Evolutionary conservation across 148 eudicot species (phyloP).

Genomic region (Rhododendron kiyosumense): DNA sequence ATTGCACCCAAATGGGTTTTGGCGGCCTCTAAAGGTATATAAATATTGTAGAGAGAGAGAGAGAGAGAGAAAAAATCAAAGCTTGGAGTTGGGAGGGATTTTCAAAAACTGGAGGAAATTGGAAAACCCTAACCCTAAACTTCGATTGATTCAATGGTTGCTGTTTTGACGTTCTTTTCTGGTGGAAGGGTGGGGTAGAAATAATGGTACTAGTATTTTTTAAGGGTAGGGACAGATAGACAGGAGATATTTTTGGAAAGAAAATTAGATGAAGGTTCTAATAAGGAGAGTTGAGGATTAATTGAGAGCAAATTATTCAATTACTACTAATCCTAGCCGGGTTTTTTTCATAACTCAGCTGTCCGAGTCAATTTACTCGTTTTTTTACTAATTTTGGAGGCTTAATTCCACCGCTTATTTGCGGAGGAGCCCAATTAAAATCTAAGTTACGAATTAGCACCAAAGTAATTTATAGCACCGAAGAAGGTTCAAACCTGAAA

Average conservation of each 20-base stretch:
- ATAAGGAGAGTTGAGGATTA: not conserved
- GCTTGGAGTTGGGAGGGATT: not conserved
- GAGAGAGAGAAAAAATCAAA: not conserved
- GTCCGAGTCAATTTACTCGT: too few species aligned
- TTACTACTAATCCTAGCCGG: not conserved
- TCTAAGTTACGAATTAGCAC: not conserved
- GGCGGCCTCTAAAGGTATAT: not conserved
- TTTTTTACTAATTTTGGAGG: not conserved
- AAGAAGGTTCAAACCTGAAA: too few species aligned
- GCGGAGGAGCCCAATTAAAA: not conserved
- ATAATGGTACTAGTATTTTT: not conserved
- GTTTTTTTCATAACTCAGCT: too few species aligned
- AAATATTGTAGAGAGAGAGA: not conserved
- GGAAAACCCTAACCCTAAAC: not conserved
- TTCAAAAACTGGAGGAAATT: not conserved
- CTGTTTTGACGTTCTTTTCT: not conserved
- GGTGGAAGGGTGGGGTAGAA: not conserved
- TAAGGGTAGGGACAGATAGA: not conserved
- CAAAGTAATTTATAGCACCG: too few species aligned
- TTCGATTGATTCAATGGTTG: not conserved
- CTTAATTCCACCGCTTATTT: accelerated
- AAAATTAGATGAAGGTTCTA: not conserved
- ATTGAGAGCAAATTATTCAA: not conserved
- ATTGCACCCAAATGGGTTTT: constrained; percentile 1
- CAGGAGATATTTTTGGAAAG: not conserved